phyloP scores from a whole-genome alignment of 768 basidiomycete genomes.

The Mrakia frigida region DNA sequence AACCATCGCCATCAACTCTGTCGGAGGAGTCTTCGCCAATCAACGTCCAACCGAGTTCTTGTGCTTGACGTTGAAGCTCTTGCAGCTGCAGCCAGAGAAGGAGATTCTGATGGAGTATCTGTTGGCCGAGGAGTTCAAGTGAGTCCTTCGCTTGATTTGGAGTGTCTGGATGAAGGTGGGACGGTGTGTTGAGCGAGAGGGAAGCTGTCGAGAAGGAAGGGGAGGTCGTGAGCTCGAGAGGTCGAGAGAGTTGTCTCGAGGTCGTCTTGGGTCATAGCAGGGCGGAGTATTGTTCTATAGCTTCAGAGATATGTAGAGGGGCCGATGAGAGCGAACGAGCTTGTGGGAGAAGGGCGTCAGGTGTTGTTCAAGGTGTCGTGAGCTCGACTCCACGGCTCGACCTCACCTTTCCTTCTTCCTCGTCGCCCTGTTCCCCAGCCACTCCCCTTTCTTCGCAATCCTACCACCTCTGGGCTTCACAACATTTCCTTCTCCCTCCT shows the following conservation, averaged over 20 bases:
- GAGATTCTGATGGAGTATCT: conserved; percentile 95
- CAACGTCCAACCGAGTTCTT: conserved; percentile 91
- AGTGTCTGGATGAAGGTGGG: neutral
- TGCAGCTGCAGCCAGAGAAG: conserved; percentile 96
- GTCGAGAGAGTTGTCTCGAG: too few relatives aligned
- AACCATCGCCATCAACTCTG: conserved; percentile 69
- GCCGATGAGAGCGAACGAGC: too few relatives aligned
- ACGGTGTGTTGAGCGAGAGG: neutral
- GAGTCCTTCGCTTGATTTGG: conserved; percentile 39
- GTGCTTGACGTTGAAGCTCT: conserved; percentile 82
- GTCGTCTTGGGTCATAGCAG: too few relatives aligned
- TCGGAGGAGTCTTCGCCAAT: conserved; percentile 94
- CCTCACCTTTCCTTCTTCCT: too few relatives aligned
- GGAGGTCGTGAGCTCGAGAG: neutral
- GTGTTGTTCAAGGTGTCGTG: too few relatives aligned
- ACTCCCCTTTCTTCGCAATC: too few relatives aligned
- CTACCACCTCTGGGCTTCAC: too few relatives aligned
- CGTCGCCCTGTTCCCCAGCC: too few relatives aligned
- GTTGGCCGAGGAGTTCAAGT: conserved; percentile 98
- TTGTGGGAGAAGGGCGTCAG: too few relatives aligned
- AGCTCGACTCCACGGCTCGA: too few relatives aligned
- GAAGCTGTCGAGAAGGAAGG: neutral
- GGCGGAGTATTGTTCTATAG: too few relatives aligned
- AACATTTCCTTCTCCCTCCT: neutral
- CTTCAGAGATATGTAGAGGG: too few relatives aligned